Evolutionary conservation across 495 filamentous ascomycete species (phyloP).

Genomic region (Saxophila tyrrhenica): DNA sequence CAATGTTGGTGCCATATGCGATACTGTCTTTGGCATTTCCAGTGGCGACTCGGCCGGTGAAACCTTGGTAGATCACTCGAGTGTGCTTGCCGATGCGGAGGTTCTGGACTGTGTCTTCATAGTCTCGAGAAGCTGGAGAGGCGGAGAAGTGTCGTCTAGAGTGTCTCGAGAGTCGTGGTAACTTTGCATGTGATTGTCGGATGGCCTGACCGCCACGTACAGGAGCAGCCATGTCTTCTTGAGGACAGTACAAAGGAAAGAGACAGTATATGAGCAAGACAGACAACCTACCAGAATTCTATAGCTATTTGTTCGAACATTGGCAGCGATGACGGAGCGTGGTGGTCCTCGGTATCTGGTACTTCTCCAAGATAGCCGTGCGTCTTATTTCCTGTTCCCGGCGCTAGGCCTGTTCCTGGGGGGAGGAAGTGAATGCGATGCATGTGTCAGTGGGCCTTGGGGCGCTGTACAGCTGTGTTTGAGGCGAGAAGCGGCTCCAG

Average conservation of each 20-base stretch:
- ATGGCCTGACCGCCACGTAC: background rate
- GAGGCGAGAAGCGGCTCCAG: no score
- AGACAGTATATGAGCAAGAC: background rate
- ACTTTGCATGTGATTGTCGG: background rate
- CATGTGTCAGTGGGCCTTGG: no score
- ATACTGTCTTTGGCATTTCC: constrained; percentile 73
- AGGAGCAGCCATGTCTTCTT: background rate
- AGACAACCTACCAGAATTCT: background rate
- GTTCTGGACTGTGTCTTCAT: constrained; percentile 59
- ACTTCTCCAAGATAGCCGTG: no score
- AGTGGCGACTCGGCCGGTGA: constrained; percentile 69
- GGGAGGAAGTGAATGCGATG: no score
- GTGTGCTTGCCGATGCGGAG: constrained; percentile 72
- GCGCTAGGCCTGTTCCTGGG: constrained; percentile 1
- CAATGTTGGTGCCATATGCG: constrained; percentile 77
- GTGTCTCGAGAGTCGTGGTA: background rate
- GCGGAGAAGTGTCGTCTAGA: constrained; percentile 9
- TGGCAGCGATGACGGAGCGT: background rate
- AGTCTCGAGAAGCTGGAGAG: constrained; percentile 21
- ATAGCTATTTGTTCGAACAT: background rate
- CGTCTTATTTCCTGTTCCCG: background rate
- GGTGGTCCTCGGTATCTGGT: no score
- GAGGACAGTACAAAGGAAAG: background rate
- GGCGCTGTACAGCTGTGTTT: no score
- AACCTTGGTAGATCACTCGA: constrained; percentile 77